A percentile compares a stretch with the other conserved stretches of the same genome.
phyloP scores from a whole-genome alignment of 2,329 filamentous ascomycete genomes.

The Alternaria rosae region DNA sequence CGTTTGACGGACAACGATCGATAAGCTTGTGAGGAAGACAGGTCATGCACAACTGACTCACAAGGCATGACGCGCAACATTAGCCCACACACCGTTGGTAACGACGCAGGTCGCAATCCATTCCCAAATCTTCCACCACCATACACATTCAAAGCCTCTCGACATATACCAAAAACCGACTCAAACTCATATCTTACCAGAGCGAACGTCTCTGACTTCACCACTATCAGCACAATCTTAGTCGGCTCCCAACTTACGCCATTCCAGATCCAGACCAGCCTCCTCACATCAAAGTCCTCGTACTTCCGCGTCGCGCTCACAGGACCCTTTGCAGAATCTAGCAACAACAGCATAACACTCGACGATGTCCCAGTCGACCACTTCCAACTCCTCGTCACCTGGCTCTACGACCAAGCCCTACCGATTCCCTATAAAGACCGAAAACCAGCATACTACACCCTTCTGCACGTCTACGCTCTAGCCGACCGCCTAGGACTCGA shows the following conservation, averaged over 20 bases:
- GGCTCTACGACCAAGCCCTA: constrained; percentile 58
- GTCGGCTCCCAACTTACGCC: constrained; percentile 51
- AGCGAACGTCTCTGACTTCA: constrained; percentile 52
- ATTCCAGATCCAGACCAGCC: constrained; percentile 58
- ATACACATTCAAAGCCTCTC: constrained; percentile 34
- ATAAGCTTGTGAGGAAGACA: not conserved
- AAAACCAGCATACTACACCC: constrained; percentile 59
- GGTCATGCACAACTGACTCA: not conserved
- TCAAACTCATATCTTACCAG: constrained; percentile 25
- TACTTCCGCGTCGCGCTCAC: constrained; percentile 62
- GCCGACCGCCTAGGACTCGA: constrained; percentile 58
- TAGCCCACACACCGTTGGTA: constrained; percentile 19
- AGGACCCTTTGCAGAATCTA: constrained; percentile 56
- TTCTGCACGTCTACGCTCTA: constrained; percentile 57
- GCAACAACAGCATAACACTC: constrained; percentile 52
- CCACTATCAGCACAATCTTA: constrained; percentile 46
- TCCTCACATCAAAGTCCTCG: constrained; percentile 56
- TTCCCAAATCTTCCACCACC: constrained; percentile 40
- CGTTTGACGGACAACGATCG: not conserved
- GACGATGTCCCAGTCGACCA: constrained; percentile 55
- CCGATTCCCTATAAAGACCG: constrained; percentile 54
- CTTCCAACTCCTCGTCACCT: constrained; percentile 60
- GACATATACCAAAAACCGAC: not conserved
- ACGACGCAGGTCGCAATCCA: constrained; percentile 28
- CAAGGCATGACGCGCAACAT: constrained; percentile 18